Conservation (phyloP, 1,284 basidiomycete genomes). For the Ganoderma lingzhi region DNA sequence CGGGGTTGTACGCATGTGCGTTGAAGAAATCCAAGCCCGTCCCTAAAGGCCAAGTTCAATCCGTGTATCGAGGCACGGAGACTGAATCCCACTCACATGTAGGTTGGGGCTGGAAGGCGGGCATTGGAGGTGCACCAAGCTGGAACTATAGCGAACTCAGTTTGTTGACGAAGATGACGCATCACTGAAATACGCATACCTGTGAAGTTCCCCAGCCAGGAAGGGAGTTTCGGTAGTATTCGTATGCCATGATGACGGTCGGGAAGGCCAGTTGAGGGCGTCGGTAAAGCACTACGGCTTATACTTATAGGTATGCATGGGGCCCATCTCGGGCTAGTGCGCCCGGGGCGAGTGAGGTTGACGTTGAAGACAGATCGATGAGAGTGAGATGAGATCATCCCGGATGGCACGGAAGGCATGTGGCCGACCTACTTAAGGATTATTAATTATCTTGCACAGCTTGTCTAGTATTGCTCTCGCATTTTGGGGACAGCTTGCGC, state of each 20-base stretch:
- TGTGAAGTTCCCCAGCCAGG: conserved; percentile 39
- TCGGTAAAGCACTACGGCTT: background rate
- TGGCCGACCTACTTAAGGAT: background rate
- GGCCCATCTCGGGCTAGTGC: background rate
- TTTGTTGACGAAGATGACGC: too few species aligned
- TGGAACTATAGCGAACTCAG: conserved; percentile 47
- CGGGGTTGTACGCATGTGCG: conserved; percentile 62
- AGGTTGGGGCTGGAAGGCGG: conserved; percentile 65
- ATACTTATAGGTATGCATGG: background rate
- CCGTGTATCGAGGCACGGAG: conserved; percentile 8
- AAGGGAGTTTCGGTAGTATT: conserved; percentile 35
- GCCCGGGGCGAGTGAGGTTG: background rate
- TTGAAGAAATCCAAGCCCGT: conserved; percentile 66
- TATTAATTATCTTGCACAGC: background rate
- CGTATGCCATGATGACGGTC: conserved; percentile 23
- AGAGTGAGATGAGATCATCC: background rate
- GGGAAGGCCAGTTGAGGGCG: background rate
- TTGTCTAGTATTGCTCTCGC: background rate
- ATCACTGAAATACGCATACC: conserved; percentile 21
- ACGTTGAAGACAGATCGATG: background rate
- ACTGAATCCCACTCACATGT: conserved; percentile 50
- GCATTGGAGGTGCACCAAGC: conserved; percentile 59
- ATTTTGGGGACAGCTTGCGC: background rate
- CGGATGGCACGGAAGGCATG: background rate
- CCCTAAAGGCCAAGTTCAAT: conserved; percentile 49